Evolutionary conservation across 352 stramenopile species (phyloP).

Genomic region (Phytopythium boreale): DNA sequence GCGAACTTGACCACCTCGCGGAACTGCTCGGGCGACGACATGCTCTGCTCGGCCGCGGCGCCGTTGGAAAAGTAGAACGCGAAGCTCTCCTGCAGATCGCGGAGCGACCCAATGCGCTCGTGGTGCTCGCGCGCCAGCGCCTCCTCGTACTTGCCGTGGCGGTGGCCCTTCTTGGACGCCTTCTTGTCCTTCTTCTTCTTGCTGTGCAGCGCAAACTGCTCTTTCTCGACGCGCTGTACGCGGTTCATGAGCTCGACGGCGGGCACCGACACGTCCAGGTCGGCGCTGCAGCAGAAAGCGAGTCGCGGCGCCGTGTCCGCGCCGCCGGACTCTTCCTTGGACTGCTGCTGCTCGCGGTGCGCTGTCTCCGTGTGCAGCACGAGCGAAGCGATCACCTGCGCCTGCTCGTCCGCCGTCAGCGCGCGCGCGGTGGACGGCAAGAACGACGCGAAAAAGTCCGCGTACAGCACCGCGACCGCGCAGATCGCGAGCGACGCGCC

Average conservation of each 20-base stretch:
- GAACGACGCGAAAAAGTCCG: conserved; percentile 45
- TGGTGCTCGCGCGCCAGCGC: conserved; percentile 51
- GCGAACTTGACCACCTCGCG: conserved; percentile 65
- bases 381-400: conserved; percentile 63
- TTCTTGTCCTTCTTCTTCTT: conserved; percentile 31
- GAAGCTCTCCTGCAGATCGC: conserved; percentile 75
- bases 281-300: conserved; percentile 81
- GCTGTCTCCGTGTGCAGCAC: conserved; percentile 49
- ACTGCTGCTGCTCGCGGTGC: conserved; percentile 6
- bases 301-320: conserved; percentile 29
- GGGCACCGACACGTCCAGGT: conserved; percentile 74
- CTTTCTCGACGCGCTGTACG: conserved; percentile 40
- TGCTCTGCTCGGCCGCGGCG: conserved; percentile 79
- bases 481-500: conserved; percentile 48
- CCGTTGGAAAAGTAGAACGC: conserved; percentile 81
- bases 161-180: conserved; percentile 7
- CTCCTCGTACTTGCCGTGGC: conserved; percentile 13
- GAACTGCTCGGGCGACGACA: conserved; percentile 75
- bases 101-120: conserved; percentile 64
- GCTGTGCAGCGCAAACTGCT: conserved; percentile 30
- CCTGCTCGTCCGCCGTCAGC: conserved; percentile 51
- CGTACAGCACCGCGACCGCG: conserved; percentile 51
- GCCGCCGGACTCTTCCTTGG: neutral
- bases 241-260: conserved; percentile 73
- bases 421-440: conserved; percentile 31